phyloP scores from a whole-genome alignment of 306 rosid genomes.

The Quercus suber region DNA sequence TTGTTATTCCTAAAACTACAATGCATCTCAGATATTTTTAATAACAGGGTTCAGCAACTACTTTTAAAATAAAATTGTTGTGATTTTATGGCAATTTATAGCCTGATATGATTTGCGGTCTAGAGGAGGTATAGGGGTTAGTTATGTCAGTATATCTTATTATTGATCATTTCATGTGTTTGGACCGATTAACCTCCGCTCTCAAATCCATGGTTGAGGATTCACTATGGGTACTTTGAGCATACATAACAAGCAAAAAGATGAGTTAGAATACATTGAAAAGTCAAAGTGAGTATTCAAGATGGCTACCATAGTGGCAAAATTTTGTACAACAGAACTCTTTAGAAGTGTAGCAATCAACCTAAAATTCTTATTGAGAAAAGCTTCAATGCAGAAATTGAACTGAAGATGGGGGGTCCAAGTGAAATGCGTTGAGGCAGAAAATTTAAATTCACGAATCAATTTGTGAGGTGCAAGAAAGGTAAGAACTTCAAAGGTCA shows the following conservation, averaged over 20 bases:
- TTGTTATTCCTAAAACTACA: neutral
- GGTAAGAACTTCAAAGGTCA: conserved; percentile 1
- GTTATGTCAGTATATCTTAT: neutral
- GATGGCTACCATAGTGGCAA: neutral
- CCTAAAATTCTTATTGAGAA: neutral
- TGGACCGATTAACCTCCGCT: neutral
- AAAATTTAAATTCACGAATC: neutral
- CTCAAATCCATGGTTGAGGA: neutral
- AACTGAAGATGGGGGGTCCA: neutral
- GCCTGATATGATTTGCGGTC: neutral
- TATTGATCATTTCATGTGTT: neutral
- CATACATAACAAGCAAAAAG: neutral
- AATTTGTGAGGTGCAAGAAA: neutral
- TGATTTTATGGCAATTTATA: neutral
- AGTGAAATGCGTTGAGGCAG: neutral
- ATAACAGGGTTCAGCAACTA: neutral
- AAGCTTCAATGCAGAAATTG: neutral
- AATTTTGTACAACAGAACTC: neutral
- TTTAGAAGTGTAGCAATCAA: neutral
- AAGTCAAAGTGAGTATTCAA: neutral
- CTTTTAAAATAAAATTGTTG: neutral
- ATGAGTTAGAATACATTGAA: neutral
- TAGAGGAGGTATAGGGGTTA: neutral
- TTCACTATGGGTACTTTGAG: neutral
- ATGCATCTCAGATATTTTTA: neutral